Evolutionary conservation across 306 rosid genomes (phyloP).

Genomic region (Trichosanthes truncata): DNA sequence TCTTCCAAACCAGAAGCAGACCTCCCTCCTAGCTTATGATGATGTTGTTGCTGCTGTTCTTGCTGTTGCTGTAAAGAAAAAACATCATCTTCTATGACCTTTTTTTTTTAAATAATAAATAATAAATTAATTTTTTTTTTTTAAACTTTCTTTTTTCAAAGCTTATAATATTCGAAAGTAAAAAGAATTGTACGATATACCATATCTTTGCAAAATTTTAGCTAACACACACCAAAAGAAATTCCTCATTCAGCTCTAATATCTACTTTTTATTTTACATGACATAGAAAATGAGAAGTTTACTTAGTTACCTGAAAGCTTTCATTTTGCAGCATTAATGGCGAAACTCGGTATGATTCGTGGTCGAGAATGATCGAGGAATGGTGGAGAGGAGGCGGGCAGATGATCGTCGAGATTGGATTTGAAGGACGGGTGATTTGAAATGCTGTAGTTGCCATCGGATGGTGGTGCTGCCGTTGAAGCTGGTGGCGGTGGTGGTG

Average conservation of each 20-base stretch:
- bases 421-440: constrained; percentile 63
- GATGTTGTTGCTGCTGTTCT: constrained; percentile 38
- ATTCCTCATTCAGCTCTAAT: neutral
- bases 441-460: constrained; percentile 31
- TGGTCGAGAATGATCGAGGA: constrained; percentile 76
- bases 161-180: constrained; percentile 1
- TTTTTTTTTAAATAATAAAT: neutral
- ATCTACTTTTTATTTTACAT: neutral
- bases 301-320: constrained; percentile 51
- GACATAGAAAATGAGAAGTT: neutral
- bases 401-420: constrained; percentile 66
- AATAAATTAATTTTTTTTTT: too few species aligned
- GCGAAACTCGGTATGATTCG: constrained; percentile 51
- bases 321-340: constrained; percentile 64
- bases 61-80: constrained; percentile 14
- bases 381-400: constrained; percentile 70
- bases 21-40: constrained; percentile 72
- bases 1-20: constrained; percentile 95
- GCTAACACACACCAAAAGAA: neutral
- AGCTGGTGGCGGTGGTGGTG: constrained; percentile 36
- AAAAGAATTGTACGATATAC: neutral
- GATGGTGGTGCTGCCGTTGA: constrained; percentile 15
- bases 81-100: neutral
- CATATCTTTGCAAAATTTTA: neutral
- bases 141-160: neutral